phyloP scores from a whole-genome alignment of 2,329 filamentous ascomycete genomes.

The Ophiostoma sp. region DNA sequence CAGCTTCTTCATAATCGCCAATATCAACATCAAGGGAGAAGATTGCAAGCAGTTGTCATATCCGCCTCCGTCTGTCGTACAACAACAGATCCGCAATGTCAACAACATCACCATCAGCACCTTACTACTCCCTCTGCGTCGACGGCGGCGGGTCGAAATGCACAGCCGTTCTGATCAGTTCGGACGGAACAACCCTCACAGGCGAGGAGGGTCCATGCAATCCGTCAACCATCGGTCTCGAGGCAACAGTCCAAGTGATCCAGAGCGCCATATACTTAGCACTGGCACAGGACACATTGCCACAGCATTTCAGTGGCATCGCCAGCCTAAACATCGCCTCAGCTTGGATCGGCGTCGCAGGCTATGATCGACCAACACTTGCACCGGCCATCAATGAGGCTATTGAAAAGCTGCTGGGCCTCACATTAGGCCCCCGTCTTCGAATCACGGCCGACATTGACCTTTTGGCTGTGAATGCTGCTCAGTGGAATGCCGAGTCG shows the following conservation, averaged over 20 bases:
- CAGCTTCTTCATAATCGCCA: no score
- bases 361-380: constrained; percentile 41
- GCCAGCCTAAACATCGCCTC: constrained; percentile 31
- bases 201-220: constrained; percentile 43
- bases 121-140: constrained; percentile 30
- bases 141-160: constrained; percentile 47
- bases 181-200: constrained; percentile 32
- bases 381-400: constrained; percentile 33
- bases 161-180: constrained; percentile 40
- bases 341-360: constrained; percentile 45
- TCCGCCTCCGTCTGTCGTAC: no score
- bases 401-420: constrained; percentile 36
- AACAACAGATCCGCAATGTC: background rate
- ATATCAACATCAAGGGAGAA: no score
- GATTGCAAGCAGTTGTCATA: no score
- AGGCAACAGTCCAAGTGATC: constrained; percentile 35
- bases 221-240: constrained; percentile 39
- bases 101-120: background rate
- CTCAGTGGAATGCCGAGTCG: constrained; percentile 27
- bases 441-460: constrained; percentile 44
- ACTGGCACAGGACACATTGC: constrained; percentile 26
- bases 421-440: constrained; percentile 32
- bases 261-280: constrained; percentile 35
- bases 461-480: constrained; percentile 37
- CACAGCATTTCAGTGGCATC: background rate